Evolutionary conservation across 495 filamentous ascomycete species (phyloP).

Genomic region (Podospora pseudoanserina): DNA sequence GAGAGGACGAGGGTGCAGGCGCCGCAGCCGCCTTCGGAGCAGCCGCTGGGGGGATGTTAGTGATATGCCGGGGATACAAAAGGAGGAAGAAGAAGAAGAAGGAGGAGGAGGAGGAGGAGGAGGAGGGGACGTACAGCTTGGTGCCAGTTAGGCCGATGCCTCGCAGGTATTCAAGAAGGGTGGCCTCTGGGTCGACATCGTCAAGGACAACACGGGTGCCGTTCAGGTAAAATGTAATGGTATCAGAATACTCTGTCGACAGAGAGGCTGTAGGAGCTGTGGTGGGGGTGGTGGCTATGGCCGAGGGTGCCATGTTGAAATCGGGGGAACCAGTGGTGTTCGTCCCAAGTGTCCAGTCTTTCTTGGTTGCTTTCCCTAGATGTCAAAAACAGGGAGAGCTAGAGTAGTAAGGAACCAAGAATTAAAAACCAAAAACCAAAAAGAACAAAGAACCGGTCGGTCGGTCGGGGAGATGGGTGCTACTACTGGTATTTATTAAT

Average conservation of each 20-base stretch:
- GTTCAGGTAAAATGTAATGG: conserved; percentile 87
- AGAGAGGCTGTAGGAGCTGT: conserved; percentile 28
- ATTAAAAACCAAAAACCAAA: neutral
- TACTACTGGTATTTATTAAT: neutral
- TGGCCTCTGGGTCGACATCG: conserved; percentile 83
- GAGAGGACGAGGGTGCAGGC: conserved; percentile 96
- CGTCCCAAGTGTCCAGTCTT: neutral
- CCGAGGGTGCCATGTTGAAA: conserved; percentile 45
- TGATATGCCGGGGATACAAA: conserved; percentile 16
- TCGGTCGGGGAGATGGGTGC: neutral
- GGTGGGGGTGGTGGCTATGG: conserved; percentile 40
- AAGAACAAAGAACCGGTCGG: neutral
- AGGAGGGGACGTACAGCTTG: conserved; percentile 45
- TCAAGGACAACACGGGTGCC: conserved; percentile 86
- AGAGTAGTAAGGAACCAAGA: neutral
- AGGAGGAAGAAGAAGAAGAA: too few species aligned
- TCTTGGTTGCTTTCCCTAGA: neutral
- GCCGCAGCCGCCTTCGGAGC: conserved; percentile 93
- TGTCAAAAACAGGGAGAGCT: neutral
- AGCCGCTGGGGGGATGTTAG: conserved; percentile 54
- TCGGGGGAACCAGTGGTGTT: neutral
- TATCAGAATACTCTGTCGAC: conserved; percentile 44
- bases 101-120: neutral
- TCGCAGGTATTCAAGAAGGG: conserved; percentile 84
- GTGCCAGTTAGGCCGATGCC: conserved; percentile 82